These are phyloP conservation scores for Rhizopogon sp. DNA, from an alignment of 768 basidiomycete genomes.

Conservation along the genomic window DNA sequence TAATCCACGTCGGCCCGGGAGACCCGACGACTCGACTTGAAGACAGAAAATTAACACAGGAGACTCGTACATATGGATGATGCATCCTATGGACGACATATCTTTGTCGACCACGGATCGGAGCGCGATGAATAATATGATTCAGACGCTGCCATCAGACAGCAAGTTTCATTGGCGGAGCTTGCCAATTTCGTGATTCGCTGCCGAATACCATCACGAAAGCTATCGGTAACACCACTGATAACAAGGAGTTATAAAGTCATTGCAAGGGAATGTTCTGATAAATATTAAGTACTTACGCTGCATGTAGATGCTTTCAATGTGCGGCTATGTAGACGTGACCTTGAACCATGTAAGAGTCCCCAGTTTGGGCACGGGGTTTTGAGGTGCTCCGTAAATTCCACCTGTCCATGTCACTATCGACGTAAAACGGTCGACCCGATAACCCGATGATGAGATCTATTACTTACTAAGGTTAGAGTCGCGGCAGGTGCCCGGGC, in stretches of 20 bases:
- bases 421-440: not conserved
- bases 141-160: too few relatives aligned
- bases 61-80: too few relatives aligned
- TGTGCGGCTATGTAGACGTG: not conserved
- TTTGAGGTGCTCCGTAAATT: not conserved
- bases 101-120: too few relatives aligned
- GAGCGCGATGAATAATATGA: too few relatives aligned
- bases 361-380: not conserved
- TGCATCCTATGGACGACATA: too few relatives aligned
- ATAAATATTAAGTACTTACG: not conserved
- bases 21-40: too few relatives aligned
- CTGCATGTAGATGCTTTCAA: not conserved
- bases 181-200: too few relatives aligned
- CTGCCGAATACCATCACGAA: not conserved
- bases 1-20: too few relatives aligned
- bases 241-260: not conserved
- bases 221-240: not conserved
- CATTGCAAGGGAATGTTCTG: not conserved
- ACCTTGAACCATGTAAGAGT: not conserved
- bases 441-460: not conserved
- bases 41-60: too few relatives aligned
- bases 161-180: too few relatives aligned
- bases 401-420: not conserved
- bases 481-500: too few relatives aligned
- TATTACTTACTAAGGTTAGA: too few relatives aligned